phyloP scores from a whole-genome alignment of 2,329 filamentous ascomycete species.

The Lojkania enalia region DNA sequence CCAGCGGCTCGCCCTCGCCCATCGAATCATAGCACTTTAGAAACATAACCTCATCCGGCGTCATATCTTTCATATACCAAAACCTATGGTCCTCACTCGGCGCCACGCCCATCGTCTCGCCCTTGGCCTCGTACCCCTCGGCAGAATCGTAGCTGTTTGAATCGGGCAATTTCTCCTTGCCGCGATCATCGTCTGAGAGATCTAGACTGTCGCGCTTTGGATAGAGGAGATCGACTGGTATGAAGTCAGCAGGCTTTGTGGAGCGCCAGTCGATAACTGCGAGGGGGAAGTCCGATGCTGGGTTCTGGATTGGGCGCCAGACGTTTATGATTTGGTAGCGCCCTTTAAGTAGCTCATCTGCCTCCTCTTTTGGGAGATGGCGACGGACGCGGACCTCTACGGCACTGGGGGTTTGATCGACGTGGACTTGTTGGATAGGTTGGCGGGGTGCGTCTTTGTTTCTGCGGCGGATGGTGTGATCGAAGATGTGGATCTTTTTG shows the following conservation, averaged over 20 bases:
- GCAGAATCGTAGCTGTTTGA: slow-evolving; percentile 51
- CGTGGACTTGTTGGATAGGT: slow-evolving; percentile 71
- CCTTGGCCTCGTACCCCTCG: slow-evolving; percentile 64
- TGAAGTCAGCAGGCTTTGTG: slow-evolving; percentile 60
- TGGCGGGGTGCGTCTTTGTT: slow-evolving; percentile 60
- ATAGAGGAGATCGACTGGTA: slow-evolving; percentile 66
- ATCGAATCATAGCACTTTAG: slow-evolving; percentile 55
- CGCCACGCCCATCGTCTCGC: slow-evolving; percentile 65
- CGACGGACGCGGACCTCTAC: slow-evolving; percentile 64
- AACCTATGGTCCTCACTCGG: slow-evolving; percentile 63
- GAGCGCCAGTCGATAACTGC: slow-evolving; percentile 68
- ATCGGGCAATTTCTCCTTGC: slow-evolving; percentile 61
- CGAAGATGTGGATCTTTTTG: slow-evolving; percentile 69
- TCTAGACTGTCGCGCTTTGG: slow-evolving; percentile 51
- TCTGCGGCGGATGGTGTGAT: slow-evolving; percentile 68
- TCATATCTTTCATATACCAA: slow-evolving; percentile 71
- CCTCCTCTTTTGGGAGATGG: slow-evolving; percentile 60
- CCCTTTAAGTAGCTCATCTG: slow-evolving; percentile 59
- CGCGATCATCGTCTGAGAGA: slow-evolving; percentile 57
- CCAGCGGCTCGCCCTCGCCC: slow-evolving; percentile 48
- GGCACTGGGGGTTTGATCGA: slow-evolving; percentile 69
- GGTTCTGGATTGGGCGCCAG: slow-evolving; percentile 67
- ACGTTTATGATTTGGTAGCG: slow-evolving; percentile 72
- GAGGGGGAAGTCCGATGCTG: slow-evolving; percentile 68
- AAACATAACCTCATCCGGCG: slow-evolving; percentile 57